Conservation (phyloP, 225 moss, liverwort and hornwort species). For the Sphagnum contortum region DNA sequence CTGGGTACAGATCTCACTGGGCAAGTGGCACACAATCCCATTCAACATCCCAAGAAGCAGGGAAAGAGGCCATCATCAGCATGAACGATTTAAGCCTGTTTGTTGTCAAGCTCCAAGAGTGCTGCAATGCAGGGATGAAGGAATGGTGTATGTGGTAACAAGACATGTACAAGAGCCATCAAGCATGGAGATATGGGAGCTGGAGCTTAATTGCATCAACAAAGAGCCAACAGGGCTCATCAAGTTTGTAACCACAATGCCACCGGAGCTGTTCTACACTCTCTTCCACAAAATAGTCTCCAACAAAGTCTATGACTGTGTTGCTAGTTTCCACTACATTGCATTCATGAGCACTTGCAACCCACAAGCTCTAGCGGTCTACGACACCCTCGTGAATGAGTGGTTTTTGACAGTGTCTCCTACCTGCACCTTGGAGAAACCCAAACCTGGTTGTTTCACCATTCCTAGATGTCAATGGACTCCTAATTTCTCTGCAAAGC, state of each 20-base stretch:
- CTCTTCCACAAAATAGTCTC: constrained; percentile 19
- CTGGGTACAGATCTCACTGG: constrained; percentile 10
- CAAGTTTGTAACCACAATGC: constrained; percentile 19
- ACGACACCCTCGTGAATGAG: constrained; percentile 7
- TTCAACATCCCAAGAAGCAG: constrained; percentile 12
- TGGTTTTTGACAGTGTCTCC: constrained; percentile 15
- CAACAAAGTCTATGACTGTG: constrained; percentile 25
- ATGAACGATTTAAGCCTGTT: not conserved
- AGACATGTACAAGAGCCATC: constrained; percentile 12
- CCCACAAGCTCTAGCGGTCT: constrained; percentile 18
- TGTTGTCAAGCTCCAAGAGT: constrained; percentile 37
- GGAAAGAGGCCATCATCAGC: not conserved
- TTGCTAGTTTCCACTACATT: constrained; percentile 23
- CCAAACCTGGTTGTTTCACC: constrained; percentile 4
- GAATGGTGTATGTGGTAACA: constrained; percentile 13
- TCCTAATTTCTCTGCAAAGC: constrained; percentile 6
- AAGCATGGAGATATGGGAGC: constrained; percentile 27
- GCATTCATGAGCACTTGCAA: constrained; percentile 14
- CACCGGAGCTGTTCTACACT: constrained; percentile 14
- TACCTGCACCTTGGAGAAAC: constrained; percentile 5
- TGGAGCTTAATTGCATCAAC: constrained; percentile 14
- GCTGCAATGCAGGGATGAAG: constrained; percentile 21
- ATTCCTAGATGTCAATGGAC: constrained; percentile 11
- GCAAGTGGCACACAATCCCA: constrained; percentile 19
- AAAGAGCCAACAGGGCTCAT: constrained; percentile 15